A percentile compares a stretch with the other conserved stretches of the same genome.
phyloP scores from a whole-genome alignment of 441 rosid species.

The Biscutella auriculata region DNA sequence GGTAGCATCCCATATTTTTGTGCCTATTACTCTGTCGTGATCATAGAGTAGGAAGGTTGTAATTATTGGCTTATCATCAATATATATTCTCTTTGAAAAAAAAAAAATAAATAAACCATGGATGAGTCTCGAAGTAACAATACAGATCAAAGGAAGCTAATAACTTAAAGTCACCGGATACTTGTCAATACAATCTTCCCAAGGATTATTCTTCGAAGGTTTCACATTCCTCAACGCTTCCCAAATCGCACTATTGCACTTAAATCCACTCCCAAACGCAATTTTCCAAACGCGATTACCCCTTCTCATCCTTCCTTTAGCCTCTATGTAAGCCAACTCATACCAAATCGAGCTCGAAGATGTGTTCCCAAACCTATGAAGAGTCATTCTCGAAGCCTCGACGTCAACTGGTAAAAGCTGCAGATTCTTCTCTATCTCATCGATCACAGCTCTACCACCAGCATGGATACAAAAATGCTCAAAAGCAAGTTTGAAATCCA shows the following conservation, averaged over 20 bases:
- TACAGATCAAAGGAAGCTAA: constrained; percentile 11
- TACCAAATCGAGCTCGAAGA: constrained; percentile 82
- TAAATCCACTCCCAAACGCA: constrained; percentile 70
- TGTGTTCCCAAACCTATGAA: constrained; percentile 62
- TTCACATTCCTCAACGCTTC: constrained; percentile 47
- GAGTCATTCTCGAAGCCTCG: constrained; percentile 71
- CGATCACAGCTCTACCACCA: constrained; percentile 67
- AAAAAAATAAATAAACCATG: constrained; percentile 6
- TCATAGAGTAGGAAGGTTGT: too few species aligned
- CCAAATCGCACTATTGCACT: constrained; percentile 71
- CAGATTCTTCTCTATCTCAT: constrained; percentile 68
- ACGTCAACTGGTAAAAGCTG: constrained; percentile 51
- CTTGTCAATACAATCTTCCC: constrained; percentile 54
- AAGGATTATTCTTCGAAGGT: constrained; percentile 38
- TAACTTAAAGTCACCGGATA: constrained; percentile 40
- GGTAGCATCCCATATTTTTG: too few species aligned
- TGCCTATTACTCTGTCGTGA: too few species aligned
- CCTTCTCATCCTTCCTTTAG: constrained; percentile 49
- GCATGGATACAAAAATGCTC: constrained; percentile 75
- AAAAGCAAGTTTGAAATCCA: constrained; percentile 63
- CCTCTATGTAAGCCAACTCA: constrained; percentile 49
- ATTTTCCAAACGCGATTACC: constrained; percentile 57
- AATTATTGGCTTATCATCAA: too few species aligned
- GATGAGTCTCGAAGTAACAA: constrained; percentile 6
- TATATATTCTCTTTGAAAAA: background rate